Conservation (phyloP, 345 rosid species). For the Euphorbia pulcherrima region DNA sequence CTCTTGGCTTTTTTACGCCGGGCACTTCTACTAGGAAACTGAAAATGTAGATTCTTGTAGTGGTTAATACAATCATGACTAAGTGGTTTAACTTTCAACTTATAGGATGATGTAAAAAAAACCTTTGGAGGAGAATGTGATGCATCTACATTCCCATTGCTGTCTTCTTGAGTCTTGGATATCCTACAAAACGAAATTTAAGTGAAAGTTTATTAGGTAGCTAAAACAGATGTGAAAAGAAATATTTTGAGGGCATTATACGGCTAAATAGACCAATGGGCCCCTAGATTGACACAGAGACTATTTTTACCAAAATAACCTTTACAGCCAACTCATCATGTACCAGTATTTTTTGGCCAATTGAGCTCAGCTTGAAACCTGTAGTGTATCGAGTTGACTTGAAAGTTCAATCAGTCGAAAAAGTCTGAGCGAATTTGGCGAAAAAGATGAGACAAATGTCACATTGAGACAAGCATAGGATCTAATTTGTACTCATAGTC, state of each 20-base stretch:
- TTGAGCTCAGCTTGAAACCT: background rate
- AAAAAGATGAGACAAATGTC: background rate
- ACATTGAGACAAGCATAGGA: background rate
- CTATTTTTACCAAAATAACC: background rate
- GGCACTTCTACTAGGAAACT: conserved; percentile 88
- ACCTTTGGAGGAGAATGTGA: conserved; percentile 58
- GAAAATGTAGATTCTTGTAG: conserved; percentile 18
- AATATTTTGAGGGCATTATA: background rate
- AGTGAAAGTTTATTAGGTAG: conserved; percentile 12
- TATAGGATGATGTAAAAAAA: conserved; percentile 9
- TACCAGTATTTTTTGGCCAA: background rate
- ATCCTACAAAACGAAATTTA: conserved; percentile 39
- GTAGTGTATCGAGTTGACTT: background rate
- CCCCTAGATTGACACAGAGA: background rate
- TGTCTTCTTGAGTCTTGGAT: conserved; percentile 35
- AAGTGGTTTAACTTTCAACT: background rate
- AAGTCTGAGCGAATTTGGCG: background rate
- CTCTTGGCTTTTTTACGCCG: conserved; percentile 88
- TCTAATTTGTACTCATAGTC: background rate
- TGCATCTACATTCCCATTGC: conserved; percentile 36
- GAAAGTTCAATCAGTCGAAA: background rate
- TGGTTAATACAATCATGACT: conserved; percentile 2
- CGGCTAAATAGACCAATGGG: background rate
- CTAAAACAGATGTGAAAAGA: no score
- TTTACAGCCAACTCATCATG: background rate